phyloP scores from a whole-genome alignment of 805 yeast genomes.

The Candida wancherniae region DNA sequence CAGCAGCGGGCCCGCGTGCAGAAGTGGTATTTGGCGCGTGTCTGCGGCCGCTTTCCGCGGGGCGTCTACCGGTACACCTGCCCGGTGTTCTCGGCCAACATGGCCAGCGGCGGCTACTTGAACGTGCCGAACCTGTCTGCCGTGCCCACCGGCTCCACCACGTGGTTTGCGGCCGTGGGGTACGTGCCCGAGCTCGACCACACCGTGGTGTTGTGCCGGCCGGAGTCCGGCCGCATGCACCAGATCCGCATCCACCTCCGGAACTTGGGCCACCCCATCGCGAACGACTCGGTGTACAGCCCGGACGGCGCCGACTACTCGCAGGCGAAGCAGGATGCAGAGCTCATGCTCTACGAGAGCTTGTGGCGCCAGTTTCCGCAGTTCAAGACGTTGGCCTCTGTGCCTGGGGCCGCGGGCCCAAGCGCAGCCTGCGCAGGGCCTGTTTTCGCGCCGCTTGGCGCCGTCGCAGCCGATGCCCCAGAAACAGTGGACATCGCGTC shows the following conservation, averaged over 20 bases:
- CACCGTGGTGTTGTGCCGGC: conserved; percentile 45
- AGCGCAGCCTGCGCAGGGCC: not conserved
- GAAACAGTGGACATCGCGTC: conserved; percentile 1
- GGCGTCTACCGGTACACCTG: conserved; percentile 25
- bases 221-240: conserved; percentile 52
- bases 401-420: not conserved
- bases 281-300: conserved; percentile 14
- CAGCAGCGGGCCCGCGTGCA: conserved; percentile 21
- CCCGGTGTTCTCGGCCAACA: conserved; percentile 36
- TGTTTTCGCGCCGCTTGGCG: no score
- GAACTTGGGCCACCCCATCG: conserved; percentile 31
- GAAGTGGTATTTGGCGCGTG: conserved; percentile 46
- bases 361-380: conserved; percentile 6
- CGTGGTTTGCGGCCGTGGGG: conserved; percentile 27
- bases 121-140: conserved; percentile 21
- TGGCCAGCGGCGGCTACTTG: conserved; percentile 18
- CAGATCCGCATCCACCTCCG: conserved; percentile 54
- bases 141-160: conserved; percentile 28
- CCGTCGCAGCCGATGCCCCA: conserved; percentile 1
- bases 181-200: conserved; percentile 27
- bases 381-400: not conserved
- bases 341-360: conserved; percentile 4
- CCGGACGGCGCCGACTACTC: conserved; percentile 5
- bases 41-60: conserved; percentile 37
- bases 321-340: conserved; percentile 5